These are phyloP conservation scores for Russula virescens DNA, from an alignment of 768 basidiomycete species.

Conservation along the genomic window DNA sequence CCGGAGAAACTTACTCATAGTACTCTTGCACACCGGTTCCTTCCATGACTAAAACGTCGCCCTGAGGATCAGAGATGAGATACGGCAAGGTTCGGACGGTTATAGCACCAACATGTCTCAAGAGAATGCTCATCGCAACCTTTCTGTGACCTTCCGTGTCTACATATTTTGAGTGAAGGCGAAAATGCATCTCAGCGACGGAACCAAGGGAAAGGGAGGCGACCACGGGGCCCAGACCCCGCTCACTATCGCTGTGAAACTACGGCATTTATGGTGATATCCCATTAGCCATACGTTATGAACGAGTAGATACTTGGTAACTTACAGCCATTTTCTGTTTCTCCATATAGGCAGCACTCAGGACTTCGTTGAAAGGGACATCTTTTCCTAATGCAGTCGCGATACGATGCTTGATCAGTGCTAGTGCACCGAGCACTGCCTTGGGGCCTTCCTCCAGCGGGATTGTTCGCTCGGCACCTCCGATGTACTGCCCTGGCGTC, in stretches of 20 bases:
- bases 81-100: neutral
- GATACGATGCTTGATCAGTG: slow-evolving; percentile 54
- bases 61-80: slow-evolving; percentile 38
- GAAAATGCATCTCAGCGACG: slow-evolving; percentile 76
- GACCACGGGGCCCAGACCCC: slow-evolving; percentile 63
- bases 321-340: slow-evolving; percentile 75
- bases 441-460: slow-evolving; percentile 53
- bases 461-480: slow-evolving; percentile 66
- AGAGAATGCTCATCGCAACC: slow-evolving; percentile 47
- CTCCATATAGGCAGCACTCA: slow-evolving; percentile 82
- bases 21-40: slow-evolving; percentile 58
- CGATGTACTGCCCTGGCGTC: slow-evolving; percentile 53
- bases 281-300: neutral
- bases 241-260: slow-evolving; percentile 79
- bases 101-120: slow-evolving; percentile 55
- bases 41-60: slow-evolving; percentile 76
- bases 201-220: slow-evolving; percentile 76
- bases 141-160: slow-evolving; percentile 27
- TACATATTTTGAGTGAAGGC: slow-evolving; percentile 38
- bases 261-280: slow-evolving; percentile 25
- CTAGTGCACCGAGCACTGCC: slow-evolving; percentile 53
- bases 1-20: slow-evolving; percentile 53
- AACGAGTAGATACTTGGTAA: slow-evolving; percentile 20
- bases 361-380: slow-evolving; percentile 65
- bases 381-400: slow-evolving; percentile 37